A percentile compares a stretch with the other conserved stretches of the same genome.
Evolutionary conservation across 495 filamentous ascomycete genomes (phyloP).

Genomic region (Tuber microsphaerosporum): DNA sequence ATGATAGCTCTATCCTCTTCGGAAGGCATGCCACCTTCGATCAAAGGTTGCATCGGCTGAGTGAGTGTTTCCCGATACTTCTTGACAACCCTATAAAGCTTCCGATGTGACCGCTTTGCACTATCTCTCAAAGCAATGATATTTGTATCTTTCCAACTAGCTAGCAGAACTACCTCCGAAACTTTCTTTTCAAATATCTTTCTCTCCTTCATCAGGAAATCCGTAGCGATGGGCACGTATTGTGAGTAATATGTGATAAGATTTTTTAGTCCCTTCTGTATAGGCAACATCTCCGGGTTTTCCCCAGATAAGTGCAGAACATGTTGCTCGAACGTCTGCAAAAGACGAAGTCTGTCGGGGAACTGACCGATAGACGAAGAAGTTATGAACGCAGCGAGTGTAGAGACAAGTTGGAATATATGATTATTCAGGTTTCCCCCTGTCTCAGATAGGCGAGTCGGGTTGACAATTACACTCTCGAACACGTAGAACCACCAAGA

Average conservation of each 20-base stretch:
- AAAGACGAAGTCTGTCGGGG: constrained; percentile 58
- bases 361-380: constrained; percentile 76
- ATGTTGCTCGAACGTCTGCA: constrained; percentile 64
- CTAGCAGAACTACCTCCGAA: constrained; percentile 76
- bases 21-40: constrained; percentile 57
- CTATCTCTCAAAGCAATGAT: constrained; percentile 81
- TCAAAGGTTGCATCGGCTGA: constrained; percentile 59
- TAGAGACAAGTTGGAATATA: constrained; percentile 58
- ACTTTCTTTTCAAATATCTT: constrained; percentile 70
- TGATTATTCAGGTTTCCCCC: constrained; percentile 55
- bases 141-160: constrained; percentile 95
- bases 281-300: constrained; percentile 48
- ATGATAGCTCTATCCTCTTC: constrained; percentile 21
- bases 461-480: constrained; percentile 70
- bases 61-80: constrained; percentile 73
- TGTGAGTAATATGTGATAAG: constrained; percentile 65
- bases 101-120: constrained; percentile 79
- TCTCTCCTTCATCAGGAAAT: constrained; percentile 57
- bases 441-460: constrained; percentile 56
- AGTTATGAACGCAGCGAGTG: constrained; percentile 66
- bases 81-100: constrained; percentile 80
- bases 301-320: constrained; percentile 53
- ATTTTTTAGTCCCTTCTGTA: constrained; percentile 61
- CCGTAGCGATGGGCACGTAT: constrained; percentile 58
- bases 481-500: constrained; percentile 98